Evolutionary conservation across 441 rosid species (phyloP).

Genomic region (Caryocar brasiliense): DNA sequence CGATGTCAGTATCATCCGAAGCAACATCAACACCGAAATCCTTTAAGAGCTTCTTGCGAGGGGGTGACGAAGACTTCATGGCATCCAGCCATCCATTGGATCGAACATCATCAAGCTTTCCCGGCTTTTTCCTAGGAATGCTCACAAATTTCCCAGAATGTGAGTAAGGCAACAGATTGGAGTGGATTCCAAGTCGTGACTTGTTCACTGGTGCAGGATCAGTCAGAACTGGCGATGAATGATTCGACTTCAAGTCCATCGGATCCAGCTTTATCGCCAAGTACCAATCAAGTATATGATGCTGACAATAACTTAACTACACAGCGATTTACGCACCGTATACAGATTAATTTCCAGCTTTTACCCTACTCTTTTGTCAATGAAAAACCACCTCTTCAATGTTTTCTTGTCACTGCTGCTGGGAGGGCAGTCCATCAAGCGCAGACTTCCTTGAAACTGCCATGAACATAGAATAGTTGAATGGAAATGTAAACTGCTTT

Average conservation of each 20-base stretch:
- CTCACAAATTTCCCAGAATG: constrained; percentile 40
- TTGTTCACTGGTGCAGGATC: constrained; percentile 50
- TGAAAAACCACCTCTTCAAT: constrained; percentile 86
- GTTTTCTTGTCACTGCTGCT: constrained; percentile 70
- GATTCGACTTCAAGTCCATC: constrained; percentile 65
- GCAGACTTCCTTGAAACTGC: constrained; percentile 39
- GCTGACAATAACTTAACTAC: constrained; percentile 10
- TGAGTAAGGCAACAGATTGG: constrained; percentile 34
- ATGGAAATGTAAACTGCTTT: background rate
- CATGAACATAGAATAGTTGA: background rate
- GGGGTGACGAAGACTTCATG: constrained; percentile 94
- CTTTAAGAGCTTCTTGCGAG: constrained; percentile 60
- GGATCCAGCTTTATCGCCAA: constrained; percentile 9
- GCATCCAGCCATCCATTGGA: constrained; percentile 88
- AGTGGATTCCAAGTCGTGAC: constrained; percentile 45
- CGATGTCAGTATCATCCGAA: constrained; percentile 49
- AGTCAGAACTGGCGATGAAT: constrained; percentile 61
- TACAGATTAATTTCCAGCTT: background rate
- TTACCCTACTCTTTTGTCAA: constrained; percentile 76
- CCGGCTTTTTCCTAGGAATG: constrained; percentile 51
- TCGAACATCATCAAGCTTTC: constrained; percentile 69
- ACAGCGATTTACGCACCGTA: constrained; percentile 8
- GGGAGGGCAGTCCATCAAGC: constrained; percentile 69
- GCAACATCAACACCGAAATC: constrained; percentile 39
- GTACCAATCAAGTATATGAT: background rate